Base-by-base conservation (phyloP, 345 rosid genomes). In the Atalantia buxifolia region DNA sequence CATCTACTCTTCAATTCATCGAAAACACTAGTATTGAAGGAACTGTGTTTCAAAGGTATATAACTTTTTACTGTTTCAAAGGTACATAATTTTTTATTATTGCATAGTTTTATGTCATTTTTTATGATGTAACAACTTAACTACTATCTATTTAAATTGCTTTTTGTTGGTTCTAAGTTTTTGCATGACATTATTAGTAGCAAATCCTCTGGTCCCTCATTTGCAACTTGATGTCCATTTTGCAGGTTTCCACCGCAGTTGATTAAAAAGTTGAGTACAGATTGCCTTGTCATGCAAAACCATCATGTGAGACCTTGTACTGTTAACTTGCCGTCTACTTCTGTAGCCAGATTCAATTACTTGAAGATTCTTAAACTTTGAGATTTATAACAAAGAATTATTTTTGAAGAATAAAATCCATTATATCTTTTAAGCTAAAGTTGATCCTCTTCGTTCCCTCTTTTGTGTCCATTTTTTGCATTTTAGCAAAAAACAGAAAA, bases 261-360 rank as follows among this genome's bases (percentile, higher is more conserved):
- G 88, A 88, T 91, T 76, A 76, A 72, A 70, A 92, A 87, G 79
- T 81, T 88, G 84, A 81, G 92, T 78, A 89, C 90, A 42, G 94
- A 95, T 79, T 92, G 98, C 71, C 92, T 95, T 82, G 94, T 95
- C 76, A 90, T 89, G 97, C 99, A 95, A 74, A 91, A 93, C 79
- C 99, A 95, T 82, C 91, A 71, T 84, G 99, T 95, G 77, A 88
- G 93, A 65, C 40, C 62, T 24, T 70, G 48, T 53, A 19, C 31
- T 22, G 25, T 69, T 65, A 35, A 3, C 65, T 72, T 73, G 13
- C 64, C 71, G 28, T 59, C 7, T 53, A 21, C 53, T 72, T 40
- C 72, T 21, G 24, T 38, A 22, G 16, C 65, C 25, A 69, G 27
- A 60, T 35, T 38, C 71, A 33, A 14, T 70, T 80, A 64, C 42